Percentiles rank a stretch among this genome's conserved stretches.
Evolutionary conservation across 2,329 filamentous ascomycete genomes (phyloP).

Genomic region (Akanthomyces muscarius): DNA sequence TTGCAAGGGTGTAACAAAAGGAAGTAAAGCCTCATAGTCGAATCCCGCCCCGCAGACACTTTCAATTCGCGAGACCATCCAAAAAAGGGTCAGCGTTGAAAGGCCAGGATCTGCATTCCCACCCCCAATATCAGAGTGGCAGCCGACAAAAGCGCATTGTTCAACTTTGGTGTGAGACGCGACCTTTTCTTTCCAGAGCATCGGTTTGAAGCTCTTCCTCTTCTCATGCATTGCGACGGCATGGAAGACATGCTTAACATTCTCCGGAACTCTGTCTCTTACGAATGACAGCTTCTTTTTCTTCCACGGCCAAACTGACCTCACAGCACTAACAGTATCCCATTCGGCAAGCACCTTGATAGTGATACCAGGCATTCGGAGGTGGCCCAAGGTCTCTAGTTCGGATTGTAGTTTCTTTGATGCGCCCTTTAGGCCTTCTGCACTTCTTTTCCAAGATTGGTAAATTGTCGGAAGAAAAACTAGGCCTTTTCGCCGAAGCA

Average conservation of each 20-base stretch:
- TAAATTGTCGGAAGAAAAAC: background rate
- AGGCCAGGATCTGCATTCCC: background rate
- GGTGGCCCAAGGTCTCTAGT: background rate
- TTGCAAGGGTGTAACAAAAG: background rate
- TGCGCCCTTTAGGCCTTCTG: background rate
- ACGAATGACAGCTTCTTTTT: background rate
- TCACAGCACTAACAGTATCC: background rate
- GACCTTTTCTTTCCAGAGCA: background rate
- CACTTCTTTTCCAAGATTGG: background rate
- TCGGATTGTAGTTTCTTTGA: background rate
- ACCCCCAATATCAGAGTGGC: background rate
- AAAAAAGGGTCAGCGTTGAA: background rate
- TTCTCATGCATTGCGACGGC: background rate
- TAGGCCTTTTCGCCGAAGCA: background rate
- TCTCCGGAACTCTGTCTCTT: background rate
- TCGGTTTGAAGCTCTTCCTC: background rate
- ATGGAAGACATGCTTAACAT: background rate
- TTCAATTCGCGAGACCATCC: background rate
- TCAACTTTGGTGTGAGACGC: background rate
- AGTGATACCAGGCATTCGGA: background rate
- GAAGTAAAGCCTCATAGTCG: background rate
- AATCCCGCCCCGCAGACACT: background rate
- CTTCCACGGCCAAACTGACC: background rate
- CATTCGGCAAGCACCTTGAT: background rate
- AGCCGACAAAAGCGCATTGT: background rate